Base-by-base conservation (phyloP, 495 filamentous ascomycete genomes). In the Terfezia claveryi region DNA sequence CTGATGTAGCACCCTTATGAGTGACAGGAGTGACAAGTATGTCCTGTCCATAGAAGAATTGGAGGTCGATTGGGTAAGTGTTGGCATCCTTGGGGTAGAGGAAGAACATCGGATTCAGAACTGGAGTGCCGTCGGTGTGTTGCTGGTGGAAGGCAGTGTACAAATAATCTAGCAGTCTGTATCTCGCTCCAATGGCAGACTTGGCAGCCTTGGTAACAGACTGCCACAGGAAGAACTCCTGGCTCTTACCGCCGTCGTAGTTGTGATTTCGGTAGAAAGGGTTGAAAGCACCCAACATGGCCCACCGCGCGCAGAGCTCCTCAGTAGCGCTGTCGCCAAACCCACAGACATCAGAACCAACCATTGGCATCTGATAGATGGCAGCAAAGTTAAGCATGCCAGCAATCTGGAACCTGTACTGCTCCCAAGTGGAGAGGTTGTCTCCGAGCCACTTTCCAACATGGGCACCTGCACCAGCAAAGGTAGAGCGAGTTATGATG, bases 401-500 rank as follows among this genome's bases (percentile, higher is more conserved):
- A 3, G 76, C 65, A 60, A 94, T 86, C 16, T 76, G 79, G 27
- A 72, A 68, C 5, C 79, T 75, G 68, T 88, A 91, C 50, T 83
- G 72, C 17, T 73, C 68, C 87, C 87, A 94, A 37, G 73, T 66
- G 37, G 79, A 78, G 12, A 79, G 49, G 64, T 94, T 93, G 70
- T 94, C 87, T 8, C 87, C 87, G 0, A 89, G 77, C 87, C 87
- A 94, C 61, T 94, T 81, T 6, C 85, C 86, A 14, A 89, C 85
- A 32, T 81, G 73, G 46, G 71, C 66, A 8, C 87, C 87, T 14
- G 85, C 82, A 32, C 87, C 86, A 6, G 82, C 79, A 62, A 87
- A 94, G 2, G 85, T 93, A 56, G 77, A 81, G 20, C 87, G 81
- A 16, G 85, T 89, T 64, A 94, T 92, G 57, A 93, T 71, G 54